Evolutionary conservation across 768 basidiomycete species (phyloP).

Genomic region (Mycena galopus): DNA sequence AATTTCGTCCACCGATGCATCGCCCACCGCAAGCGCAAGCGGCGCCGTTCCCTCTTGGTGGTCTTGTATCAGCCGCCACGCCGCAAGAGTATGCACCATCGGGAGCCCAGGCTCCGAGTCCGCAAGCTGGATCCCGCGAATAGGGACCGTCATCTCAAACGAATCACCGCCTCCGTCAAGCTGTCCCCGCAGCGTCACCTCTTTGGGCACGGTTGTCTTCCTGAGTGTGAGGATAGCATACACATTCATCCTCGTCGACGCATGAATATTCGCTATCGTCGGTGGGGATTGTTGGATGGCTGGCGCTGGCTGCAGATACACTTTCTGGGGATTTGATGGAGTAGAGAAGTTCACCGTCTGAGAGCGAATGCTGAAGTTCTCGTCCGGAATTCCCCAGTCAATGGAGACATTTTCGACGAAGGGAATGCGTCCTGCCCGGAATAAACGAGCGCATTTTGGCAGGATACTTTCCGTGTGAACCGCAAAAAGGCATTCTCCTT

Average conservation of each 20-base stretch:
- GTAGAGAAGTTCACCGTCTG: slow-evolving; percentile 37
- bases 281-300: slow-evolving; percentile 53
- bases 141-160: slow-evolving; percentile 48
- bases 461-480: slow-evolving; percentile 58
- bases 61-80: slow-evolving; percentile 67
- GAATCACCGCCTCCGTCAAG: slow-evolving; percentile 49
- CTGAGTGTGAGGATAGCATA: slow-evolving; percentile 50
- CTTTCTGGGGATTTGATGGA: slow-evolving; percentile 32
- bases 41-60: slow-evolving; percentile 53
- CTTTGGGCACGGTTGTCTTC: slow-evolving; percentile 45
- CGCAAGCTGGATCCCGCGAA: slow-evolving; percentile 48
- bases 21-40: slow-evolving; percentile 46
- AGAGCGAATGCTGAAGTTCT: slow-evolving; percentile 32
- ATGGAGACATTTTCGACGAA: slow-evolving; percentile 60
- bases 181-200: slow-evolving; percentile 49
- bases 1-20: slow-evolving; percentile 49
- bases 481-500: slow-evolving; percentile 65
- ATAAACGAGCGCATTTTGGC: slow-evolving; percentile 62
- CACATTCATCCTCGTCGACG: slow-evolving; percentile 50
- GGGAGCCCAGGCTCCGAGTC: slow-evolving; percentile 49
- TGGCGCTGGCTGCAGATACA: slow-evolving; percentile 44
- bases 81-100: slow-evolving; percentile 67
- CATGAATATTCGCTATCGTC: slow-evolving; percentile 48
- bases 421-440: slow-evolving; percentile 64
- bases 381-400: slow-evolving; percentile 61